phyloP scores from a whole-genome alignment of 1,284 basidiomycete species.

The Puccinia novopanici region DNA sequence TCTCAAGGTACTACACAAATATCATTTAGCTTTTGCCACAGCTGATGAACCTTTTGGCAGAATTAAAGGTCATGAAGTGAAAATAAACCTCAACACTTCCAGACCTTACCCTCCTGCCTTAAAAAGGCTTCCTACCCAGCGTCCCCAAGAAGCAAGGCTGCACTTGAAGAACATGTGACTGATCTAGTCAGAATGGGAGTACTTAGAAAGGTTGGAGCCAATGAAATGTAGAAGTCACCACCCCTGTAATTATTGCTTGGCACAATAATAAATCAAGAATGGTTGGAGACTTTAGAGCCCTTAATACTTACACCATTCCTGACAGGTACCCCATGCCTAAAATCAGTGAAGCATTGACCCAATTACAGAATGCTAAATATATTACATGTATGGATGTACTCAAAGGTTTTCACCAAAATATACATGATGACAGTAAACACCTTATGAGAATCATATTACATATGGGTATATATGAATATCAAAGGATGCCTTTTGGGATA shows the following conservation, averaged over 20 bases:
- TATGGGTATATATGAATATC: too few species aligned
- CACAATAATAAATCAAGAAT: too few species aligned
- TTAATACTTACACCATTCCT: conserved; percentile 1
- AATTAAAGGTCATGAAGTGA: too few species aligned
- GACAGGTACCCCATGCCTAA: conserved; percentile 35
- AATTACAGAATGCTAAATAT: neutral
- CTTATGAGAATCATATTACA: conserved; percentile 10
- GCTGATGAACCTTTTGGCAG: too few species aligned
- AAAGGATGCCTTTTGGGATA: conserved; percentile 31
- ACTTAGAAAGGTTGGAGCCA: conserved; percentile 7
- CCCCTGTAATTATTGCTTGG: conserved; percentile 17
- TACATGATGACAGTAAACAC: neutral
- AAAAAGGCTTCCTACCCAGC: too few species aligned
- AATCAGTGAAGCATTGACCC: neutral
- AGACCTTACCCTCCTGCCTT: too few species aligned
- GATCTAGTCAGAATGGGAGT: neutral
- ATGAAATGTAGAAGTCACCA: conserved; percentile 19
- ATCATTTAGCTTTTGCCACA: too few species aligned
- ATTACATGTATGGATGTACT: conserved; percentile 28
- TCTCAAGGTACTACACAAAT: neutral
- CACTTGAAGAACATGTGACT: neutral
- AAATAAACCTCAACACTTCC: too few species aligned
- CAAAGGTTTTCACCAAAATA: conserved; percentile 23
- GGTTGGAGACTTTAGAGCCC: conserved; percentile 25
- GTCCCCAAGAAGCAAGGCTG: neutral